phyloP scores from a whole-genome alignment of 164 flowering plant species.

The Cinnamomum micranthum region DNA sequence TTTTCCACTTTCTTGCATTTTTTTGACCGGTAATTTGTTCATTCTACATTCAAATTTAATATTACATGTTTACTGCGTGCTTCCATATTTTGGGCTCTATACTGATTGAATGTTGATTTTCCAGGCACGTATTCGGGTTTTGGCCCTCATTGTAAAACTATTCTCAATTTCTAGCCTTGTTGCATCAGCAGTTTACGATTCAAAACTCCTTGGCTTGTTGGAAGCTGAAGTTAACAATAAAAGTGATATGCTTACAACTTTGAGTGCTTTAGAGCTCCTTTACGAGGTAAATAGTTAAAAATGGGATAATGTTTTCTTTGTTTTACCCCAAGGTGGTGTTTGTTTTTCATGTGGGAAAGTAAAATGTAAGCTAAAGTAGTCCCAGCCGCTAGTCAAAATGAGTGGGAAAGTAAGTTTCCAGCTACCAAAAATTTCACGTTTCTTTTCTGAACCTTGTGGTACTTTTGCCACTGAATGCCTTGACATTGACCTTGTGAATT shows the following conservation, averaged over 20 bases:
- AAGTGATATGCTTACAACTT: slow-evolving; percentile 60
- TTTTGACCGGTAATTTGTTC: not conserved
- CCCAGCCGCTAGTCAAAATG: too few species aligned
- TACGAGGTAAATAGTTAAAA: slow-evolving; percentile 58
- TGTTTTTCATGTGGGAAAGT: too few species aligned
- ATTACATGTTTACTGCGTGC: not conserved
- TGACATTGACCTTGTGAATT: too few species aligned
- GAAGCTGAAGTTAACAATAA: slow-evolving; percentile 60
- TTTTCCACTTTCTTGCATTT: not conserved
- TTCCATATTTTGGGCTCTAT: not conserved
- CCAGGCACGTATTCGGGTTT: slow-evolving; percentile 82
- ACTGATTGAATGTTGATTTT: slow-evolving; percentile 5
- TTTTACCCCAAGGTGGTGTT: not conserved
- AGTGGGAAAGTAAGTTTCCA: too few species aligned
- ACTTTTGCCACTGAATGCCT: too few species aligned
- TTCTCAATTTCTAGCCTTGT: slow-evolving; percentile 67
- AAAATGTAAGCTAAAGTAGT: too few species aligned
- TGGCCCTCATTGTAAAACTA: slow-evolving; percentile 80
- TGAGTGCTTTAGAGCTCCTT: slow-evolving; percentile 72
- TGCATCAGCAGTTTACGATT: slow-evolving; percentile 56
- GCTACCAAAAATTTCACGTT: too few species aligned
- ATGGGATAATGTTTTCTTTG: not conserved
- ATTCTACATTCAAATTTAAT: not conserved
- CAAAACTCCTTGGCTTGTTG: slow-evolving; percentile 56
- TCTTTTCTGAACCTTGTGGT: too few species aligned